Percentiles rank a stretch among this genome's conserved stretches.
phyloP scores from a whole-genome alignment of 2,329 filamentous ascomycete genomes.

The Emergomyces orientalis region DNA sequence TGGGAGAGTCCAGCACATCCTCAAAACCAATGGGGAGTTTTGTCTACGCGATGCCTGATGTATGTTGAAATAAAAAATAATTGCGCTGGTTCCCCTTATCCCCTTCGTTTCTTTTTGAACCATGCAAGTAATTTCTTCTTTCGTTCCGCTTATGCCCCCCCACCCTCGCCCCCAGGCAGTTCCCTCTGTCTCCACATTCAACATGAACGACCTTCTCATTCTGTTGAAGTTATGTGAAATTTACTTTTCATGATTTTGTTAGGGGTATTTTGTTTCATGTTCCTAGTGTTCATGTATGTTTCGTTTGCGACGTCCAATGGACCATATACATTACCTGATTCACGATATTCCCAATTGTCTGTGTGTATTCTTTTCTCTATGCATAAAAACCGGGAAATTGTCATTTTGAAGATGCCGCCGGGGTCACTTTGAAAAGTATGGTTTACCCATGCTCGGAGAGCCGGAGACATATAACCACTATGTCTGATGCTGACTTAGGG shows the following conservation, averaged over 20 bases:
- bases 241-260: not conserved
- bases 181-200: not conserved
- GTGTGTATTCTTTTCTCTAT: not conserved
- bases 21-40: constrained; percentile 67
- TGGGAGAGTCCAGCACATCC: constrained; percentile 32
- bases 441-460: not conserved
- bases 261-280: not conserved
- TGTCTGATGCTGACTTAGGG: not conserved
- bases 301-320: not conserved
- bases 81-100: constrained; percentile 2
- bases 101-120: not conserved
- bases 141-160: not conserved
- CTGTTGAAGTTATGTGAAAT: not conserved
- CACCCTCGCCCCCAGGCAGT: not conserved
- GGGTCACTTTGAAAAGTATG: not conserved
- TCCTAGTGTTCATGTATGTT: not conserved
- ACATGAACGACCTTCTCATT: not conserved
- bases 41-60: constrained; percentile 87
- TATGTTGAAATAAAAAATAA: constrained; percentile 34
- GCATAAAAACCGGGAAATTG: not conserved
- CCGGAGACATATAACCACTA: not conserved
- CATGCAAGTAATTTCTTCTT: not conserved
- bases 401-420: not conserved
- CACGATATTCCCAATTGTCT: not conserved
- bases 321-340: not conserved